Evolutionary conservation across 257 asterid genomes (phyloP), one percentile per base, ranked within the genome.

Genomic region (Ligustrum vulgare): DNA sequence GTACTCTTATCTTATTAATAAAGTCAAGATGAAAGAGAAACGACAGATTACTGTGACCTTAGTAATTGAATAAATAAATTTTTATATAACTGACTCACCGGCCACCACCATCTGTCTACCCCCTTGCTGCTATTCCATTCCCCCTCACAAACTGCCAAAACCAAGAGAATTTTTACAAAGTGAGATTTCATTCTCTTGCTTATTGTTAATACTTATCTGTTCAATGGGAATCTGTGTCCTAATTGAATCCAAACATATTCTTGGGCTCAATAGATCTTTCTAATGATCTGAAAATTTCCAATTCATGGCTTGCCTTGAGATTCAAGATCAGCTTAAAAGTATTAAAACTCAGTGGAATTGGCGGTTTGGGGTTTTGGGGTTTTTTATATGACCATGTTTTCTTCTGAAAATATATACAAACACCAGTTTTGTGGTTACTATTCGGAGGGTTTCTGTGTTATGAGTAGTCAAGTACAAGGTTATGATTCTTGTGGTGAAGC

Each of bases 141-240:
- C 56, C 67, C 72, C 81, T 74, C 88, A 87, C 89, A 89, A 87
- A 72, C 93, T 89, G 88, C 96, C 97, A 93, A 89, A 89, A 88
- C 85, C 65, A 87, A 86, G 88, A 87, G 94, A 87, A 92, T 82
- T 87, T 83, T 79, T 83, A 81, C 92, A 90, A 88, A 90, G 91
- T 84, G 94, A 86, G 91, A 88, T 85, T 86, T 84, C 72, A 78
- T 84, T 84, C 84, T 69, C 77, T 72, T 75, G 80, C 73, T 78
- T 84, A 79, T 49, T 80, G 79, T 12, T 54, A 45, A 78, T 16
- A 43, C 16, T 43, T 78, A 37, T 82, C 82, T 70, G 75, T 89
- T 84, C 88, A 82, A 87, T 86, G 90, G 89, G 81, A 87, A 75
- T 86, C 78, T 77, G 73, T 41, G 68, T 83, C 83, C 58, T 35